These are phyloP conservation scores for Cornus controversa DNA, from an alignment of 148 eudicot genomes.

Conservation along the genomic window DNA sequence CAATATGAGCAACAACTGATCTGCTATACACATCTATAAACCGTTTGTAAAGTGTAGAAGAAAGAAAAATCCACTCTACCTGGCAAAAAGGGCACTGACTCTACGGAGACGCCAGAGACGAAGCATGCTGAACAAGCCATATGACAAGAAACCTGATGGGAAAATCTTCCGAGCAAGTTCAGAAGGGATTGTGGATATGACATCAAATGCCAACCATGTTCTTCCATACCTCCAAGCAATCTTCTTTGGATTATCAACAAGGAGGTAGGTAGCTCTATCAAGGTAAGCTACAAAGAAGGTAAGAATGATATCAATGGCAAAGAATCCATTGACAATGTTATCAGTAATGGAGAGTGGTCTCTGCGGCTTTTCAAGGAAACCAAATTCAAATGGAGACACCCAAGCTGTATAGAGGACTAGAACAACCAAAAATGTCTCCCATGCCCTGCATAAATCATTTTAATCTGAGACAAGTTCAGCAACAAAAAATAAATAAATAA, in stretches of 20 bases:
- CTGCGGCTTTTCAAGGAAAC: slow-evolving; percentile 43
- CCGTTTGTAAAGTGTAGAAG: background rate
- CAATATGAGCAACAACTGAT: background rate
- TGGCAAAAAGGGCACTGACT: slow-evolving; percentile 67
- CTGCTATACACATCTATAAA: too few relatives aligned
- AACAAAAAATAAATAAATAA: background rate
- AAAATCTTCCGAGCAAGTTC: slow-evolving; percentile 42
- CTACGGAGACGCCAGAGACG: slow-evolving; percentile 91
- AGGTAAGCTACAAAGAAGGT: slow-evolving; percentile 72
- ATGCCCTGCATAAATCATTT: slow-evolving; percentile 38
- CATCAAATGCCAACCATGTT: slow-evolving; percentile 53
- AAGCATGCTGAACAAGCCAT: slow-evolving; percentile 81
- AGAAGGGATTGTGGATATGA: slow-evolving; percentile 63
- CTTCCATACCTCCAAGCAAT: slow-evolving; percentile 62
- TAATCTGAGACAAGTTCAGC: slow-evolving; percentile 13
- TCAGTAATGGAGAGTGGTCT: slow-evolving; percentile 44
- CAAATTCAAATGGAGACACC: slow-evolving; percentile 72
- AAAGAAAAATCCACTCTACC: slow-evolving; percentile 26
- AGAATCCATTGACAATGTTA: slow-evolving; percentile 63
- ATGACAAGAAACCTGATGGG: slow-evolving; percentile 31
- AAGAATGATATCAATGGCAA: slow-evolving; percentile 56
- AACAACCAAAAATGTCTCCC: slow-evolving; percentile 58
- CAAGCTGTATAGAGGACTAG: slow-evolving; percentile 72
- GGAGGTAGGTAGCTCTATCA: slow-evolving; percentile 47
- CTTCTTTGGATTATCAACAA: slow-evolving; percentile 47